phyloP scores from a whole-genome alignment of 495 filamentous ascomycete species.

The Opeltia flavorubescens region DNA sequence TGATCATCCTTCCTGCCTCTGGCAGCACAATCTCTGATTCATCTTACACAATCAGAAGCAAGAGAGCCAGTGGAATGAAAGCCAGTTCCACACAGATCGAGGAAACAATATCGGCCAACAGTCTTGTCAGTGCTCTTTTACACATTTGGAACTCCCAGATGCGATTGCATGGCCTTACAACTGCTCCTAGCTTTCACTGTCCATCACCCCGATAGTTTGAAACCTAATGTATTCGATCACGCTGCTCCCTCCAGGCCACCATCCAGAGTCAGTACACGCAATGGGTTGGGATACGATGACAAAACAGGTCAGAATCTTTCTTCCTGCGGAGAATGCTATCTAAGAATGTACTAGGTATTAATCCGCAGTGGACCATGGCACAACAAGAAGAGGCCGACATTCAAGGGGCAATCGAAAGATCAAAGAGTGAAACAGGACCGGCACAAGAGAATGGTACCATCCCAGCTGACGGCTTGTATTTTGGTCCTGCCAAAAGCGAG shows the following conservation, averaged over 20 bases:
- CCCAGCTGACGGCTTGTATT: constrained; percentile 30
- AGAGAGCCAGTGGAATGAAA: constrained; percentile 10
- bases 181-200: constrained; percentile 9
- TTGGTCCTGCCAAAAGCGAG: constrained; percentile 58
- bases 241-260: constrained; percentile 49
- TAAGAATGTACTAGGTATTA: constrained; percentile 27
- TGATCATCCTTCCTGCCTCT: neutral
- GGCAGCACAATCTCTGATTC: neutral
- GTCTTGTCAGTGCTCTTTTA: constrained; percentile 4
- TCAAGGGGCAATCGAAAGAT: constrained; percentile 38
- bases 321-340: constrained; percentile 22
- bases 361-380: constrained; percentile 29
- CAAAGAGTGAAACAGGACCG: constrained; percentile 33
- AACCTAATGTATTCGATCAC: constrained; percentile 11
- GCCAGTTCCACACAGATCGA: constrained; percentile 14
- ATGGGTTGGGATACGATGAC: neutral
- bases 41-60: neutral
- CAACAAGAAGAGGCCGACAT: constrained; percentile 45
- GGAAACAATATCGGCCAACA: constrained; percentile 5
- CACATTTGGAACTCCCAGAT: neutral
- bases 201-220: constrained; percentile 11
- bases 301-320: neutral
- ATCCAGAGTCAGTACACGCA: constrained; percentile 41
- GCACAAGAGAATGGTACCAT: constrained; percentile 48
- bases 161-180: neutral